Base-by-base conservation (phyloP, 2,329 filamentous ascomycete genomes). In the Colletotrichum sp. region DNA sequence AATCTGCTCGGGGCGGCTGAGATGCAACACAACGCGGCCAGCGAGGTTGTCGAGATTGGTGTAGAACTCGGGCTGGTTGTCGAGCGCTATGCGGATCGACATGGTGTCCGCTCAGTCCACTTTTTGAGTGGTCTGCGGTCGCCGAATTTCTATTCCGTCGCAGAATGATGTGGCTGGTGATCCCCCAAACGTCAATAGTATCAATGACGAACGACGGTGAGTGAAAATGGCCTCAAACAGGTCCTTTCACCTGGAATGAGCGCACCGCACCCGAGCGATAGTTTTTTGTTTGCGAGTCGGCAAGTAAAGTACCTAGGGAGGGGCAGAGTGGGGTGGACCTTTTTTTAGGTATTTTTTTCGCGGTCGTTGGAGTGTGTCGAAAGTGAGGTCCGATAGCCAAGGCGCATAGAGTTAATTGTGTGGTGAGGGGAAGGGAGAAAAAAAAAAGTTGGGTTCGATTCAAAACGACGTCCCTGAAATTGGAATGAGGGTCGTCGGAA, bases 21-120 rank as follows among this genome's bases (percentile, higher is more conserved):
- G 84, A 24, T 80, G 83, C 34, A 93, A 83, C 66, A 92, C 81
- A 32, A 93, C 85, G 75, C 89, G 88, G 70, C 95, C 95, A 34
- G 88, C 89, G 75, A 97, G 90, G 76, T 90, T 86, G 83, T 96
- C 95, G 80, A 96, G 91, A 82, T 96, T 96, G 67, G 95, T 96
- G 84, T 94, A 95, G 87, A 94, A 94, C 79, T 92, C 89, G 78
- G 92, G 92, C 66, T 90, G 89, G 80, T 92, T 89, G 79, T 94
- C 91, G 79, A 95, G 90, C 62, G 88, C 85, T 80, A 95, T 91
- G 76, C 91, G 89, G 80, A 94, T 91, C 65, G 93, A 92, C 93
- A 94, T 94, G 79, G 80, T 84, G 82, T 38, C 56, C 21, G 70
- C 70, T 73, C 73, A 64, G 58, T 68, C 64, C 73, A 68, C 73